A percentile compares a stretch with the other conserved stretches of the same genome.
Evolutionary conservation across 108 stramenopile species (phyloP).

Genomic region (Licmophora abbreviata): DNA sequence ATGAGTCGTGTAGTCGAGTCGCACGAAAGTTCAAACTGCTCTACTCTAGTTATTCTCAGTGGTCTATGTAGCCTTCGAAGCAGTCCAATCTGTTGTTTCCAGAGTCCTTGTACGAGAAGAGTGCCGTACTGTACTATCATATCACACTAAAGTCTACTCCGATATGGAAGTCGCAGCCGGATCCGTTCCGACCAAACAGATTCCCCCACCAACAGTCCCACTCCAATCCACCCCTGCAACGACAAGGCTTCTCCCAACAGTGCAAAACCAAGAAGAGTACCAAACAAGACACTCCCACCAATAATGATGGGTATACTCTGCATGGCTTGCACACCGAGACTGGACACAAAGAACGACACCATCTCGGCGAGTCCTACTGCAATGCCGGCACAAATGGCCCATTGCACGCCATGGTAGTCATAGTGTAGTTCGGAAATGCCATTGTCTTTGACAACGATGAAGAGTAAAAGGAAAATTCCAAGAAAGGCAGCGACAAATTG

Average conservation of each 20-base stretch:
- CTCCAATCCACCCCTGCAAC: constrained; percentile 48
- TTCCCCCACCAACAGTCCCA: constrained; percentile 39
- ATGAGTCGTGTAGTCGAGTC: too few species aligned
- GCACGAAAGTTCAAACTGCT: too few species aligned
- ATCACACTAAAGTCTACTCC: too few species aligned
- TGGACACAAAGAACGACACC: constrained; percentile 42
- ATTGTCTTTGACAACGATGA: constrained; percentile 3
- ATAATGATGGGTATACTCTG: constrained; percentile 64
- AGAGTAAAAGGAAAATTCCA: constrained; percentile 25
- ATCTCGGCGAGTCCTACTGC: constrained; percentile 60
- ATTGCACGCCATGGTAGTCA: constrained; percentile 25
- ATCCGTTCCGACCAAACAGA: constrained; percentile 51
- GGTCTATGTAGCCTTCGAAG: too few species aligned
- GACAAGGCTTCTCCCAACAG: constrained; percentile 33
- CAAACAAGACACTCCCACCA: constrained; percentile 64
- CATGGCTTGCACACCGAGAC: constrained; percentile 66
- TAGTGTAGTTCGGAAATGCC: constrained; percentile 5
- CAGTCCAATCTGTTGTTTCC: too few species aligned
- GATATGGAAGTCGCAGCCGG: too few species aligned
- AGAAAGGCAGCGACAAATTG: constrained; percentile 63
- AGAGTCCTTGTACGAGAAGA: too few species aligned
- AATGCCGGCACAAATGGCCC: constrained; percentile 33
- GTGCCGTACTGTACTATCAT: too few species aligned
- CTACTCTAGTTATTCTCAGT: too few species aligned
- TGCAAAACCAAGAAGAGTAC: constrained; percentile 35